Conservation (phyloP, 768 basidiomycete species). For the Tephrocybe sp. region DNA sequence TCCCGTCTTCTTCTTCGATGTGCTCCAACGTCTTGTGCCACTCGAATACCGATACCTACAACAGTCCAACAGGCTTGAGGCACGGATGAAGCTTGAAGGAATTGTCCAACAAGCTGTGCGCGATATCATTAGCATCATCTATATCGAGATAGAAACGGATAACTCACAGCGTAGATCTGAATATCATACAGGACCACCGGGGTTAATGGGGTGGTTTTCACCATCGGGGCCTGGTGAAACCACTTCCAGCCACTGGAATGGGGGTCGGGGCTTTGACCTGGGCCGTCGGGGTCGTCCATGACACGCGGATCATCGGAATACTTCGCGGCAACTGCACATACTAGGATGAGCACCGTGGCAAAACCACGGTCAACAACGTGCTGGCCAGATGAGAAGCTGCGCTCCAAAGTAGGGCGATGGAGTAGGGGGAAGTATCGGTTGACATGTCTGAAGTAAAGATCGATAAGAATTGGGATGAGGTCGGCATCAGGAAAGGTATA, state of each 20-base stretch:
- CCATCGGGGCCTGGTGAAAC: conserved; percentile 64
- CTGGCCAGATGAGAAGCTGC: conserved; percentile 43
- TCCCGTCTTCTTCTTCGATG: conserved; percentile 45
- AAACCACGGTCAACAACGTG: conserved; percentile 55
- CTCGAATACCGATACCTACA: conserved; percentile 67
- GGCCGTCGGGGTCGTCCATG: conserved; percentile 21
- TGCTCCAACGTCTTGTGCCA: conserved; percentile 80
- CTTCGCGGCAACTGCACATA: conserved; percentile 71
- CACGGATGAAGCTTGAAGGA: conserved; percentile 55
- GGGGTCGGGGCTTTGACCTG: conserved; percentile 7
- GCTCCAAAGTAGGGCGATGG: conserved; percentile 69
- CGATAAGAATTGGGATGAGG: conserved; percentile 52
- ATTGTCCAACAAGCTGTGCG: conserved; percentile 48
- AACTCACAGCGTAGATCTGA: conserved; percentile 59
- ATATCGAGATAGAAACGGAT: background rate
- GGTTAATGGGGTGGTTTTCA: conserved; percentile 55
- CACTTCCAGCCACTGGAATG: conserved; percentile 67
- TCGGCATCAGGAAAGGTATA: conserved; percentile 53
- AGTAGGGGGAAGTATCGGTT: conserved; percentile 67
- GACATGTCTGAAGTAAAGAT: conserved; percentile 60
- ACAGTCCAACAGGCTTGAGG: conserved; percentile 70
- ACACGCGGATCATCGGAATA: conserved; percentile 60
- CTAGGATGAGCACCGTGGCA: conserved; percentile 57
- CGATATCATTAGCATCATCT: conserved; percentile 2
- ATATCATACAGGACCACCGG: conserved; percentile 72